These are phyloP conservation scores for Phytopythium sindhum DNA, from an alignment of 352 stramenopile species.

Conservation along the genomic window DNA sequence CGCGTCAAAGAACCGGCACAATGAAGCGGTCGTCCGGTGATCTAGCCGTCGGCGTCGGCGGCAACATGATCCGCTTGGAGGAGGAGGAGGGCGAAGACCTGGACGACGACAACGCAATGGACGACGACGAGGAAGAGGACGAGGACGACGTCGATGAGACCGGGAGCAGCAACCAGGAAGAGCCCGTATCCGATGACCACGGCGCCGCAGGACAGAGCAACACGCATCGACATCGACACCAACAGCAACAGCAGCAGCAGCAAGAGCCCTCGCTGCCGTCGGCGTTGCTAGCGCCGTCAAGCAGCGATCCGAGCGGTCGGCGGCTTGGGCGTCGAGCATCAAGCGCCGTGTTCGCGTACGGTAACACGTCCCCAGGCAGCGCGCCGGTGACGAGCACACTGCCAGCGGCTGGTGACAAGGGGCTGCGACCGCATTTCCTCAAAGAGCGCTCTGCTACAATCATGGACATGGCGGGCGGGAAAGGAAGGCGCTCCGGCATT, in stretches of 20 bases:
- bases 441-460: constrained; percentile 54
- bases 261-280: background rate
- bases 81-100: constrained; percentile 21
- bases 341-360: background rate
- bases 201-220: background rate
- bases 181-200: background rate
- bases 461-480: constrained; percentile 19
- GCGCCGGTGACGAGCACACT: background rate
- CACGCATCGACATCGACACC: background rate
- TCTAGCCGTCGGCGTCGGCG: background rate
- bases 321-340: background rate
- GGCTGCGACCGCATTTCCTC: constrained; percentile 39
- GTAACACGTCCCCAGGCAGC: background rate
- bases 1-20: background rate
- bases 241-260: background rate
- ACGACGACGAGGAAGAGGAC: constrained; percentile 16
- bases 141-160: constrained; percentile 6
- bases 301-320: background rate
- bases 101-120: constrained; percentile 11
- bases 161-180: background rate
- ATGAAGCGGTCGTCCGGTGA: constrained; percentile 1
- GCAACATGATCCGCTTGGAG: constrained; percentile 19
- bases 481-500: background rate
- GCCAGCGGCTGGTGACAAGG: constrained; percentile 31
- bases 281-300: background rate